Percentiles rank a stretch among this genome's conserved stretches.
phyloP scores from a whole-genome alignment of 768 basidiomycete species.

The Phylloporus sp. region DNA sequence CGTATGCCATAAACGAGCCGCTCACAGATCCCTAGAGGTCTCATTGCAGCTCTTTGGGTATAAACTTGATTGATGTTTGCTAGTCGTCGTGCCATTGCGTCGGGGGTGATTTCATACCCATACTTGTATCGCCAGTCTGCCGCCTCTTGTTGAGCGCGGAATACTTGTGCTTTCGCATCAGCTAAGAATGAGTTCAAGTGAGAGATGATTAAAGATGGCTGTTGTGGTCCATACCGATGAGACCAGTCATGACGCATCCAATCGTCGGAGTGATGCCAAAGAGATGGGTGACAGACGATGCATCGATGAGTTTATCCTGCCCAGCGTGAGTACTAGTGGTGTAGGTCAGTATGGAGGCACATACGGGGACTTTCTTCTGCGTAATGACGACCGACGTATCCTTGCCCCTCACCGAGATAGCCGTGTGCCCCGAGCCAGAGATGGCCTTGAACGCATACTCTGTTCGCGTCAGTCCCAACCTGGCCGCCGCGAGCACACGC shows the following conservation, averaged over 20 bases:
- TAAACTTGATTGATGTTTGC: conserved; percentile 99
- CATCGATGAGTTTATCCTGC: conserved; percentile 96
- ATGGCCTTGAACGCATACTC: conserved; percentile 99
- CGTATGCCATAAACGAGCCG: background rate
- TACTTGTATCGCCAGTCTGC: conserved; percentile 93
- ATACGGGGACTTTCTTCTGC: conserved; percentile 95
- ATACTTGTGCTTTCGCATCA: conserved; percentile 87
- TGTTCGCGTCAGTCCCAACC: conserved; percentile 28
- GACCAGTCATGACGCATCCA: conserved; percentile 97
- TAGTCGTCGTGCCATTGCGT: conserved; percentile 87
- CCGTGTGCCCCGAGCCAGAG: conserved; percentile 92
- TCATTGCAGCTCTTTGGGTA: conserved; percentile 95
- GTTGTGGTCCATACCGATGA: conserved; percentile 59
- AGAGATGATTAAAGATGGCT: background rate
- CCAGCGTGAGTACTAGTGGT: background rate
- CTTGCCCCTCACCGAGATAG: conserved; percentile 87
- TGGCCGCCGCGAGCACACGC: background rate
- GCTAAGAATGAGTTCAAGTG: conserved; percentile 46
- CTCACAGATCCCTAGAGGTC: conserved; percentile 92
- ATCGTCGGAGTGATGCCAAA: conserved; percentile 96
- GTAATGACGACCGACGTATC: conserved; percentile 96
- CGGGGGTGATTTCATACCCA: conserved; percentile 97
- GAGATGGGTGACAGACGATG: conserved; percentile 89
- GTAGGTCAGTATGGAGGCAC: conserved; percentile 30
- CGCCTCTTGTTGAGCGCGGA: conserved; percentile 82